phyloP scores from a whole-genome alignment of 2,329 filamentous ascomycete genomes.

The Ambrosiella cleistominuta region DNA sequence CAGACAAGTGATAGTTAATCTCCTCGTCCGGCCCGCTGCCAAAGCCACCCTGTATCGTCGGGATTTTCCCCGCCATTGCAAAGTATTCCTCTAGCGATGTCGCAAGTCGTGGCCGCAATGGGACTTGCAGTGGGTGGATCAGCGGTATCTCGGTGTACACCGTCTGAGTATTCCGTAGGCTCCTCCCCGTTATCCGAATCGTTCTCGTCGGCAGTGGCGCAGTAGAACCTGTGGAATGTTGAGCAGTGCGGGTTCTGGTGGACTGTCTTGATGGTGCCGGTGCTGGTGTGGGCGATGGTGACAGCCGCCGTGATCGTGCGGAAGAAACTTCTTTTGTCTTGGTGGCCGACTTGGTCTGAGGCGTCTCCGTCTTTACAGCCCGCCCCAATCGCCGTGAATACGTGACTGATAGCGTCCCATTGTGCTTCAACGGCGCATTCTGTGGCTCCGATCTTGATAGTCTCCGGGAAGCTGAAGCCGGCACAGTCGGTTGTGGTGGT shows the following conservation, averaged over 20 bases:
- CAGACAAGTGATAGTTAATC: slow-evolving; percentile 38
- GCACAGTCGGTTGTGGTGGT: not conserved
- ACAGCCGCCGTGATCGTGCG: slow-evolving; percentile 15
- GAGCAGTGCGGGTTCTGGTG: slow-evolving; percentile 19
- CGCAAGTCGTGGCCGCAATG: slow-evolving; percentile 34
- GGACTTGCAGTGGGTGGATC: slow-evolving; percentile 40
- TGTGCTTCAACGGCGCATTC: not conserved
- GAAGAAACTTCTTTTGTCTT: not conserved
- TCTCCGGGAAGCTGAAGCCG: not conserved
- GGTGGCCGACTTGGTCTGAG: not conserved
- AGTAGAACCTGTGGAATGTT: not conserved
- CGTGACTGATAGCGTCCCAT: not conserved
- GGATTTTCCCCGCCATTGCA: slow-evolving; percentile 29
- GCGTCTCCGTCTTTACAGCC: not conserved
- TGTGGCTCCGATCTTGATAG: not conserved
- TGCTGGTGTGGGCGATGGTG: slow-evolving; percentile 16
- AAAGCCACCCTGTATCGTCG: slow-evolving; percentile 41
- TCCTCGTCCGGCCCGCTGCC: slow-evolving; percentile 25
- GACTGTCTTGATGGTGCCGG: slow-evolving; percentile 24
- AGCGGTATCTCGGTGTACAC: slow-evolving; percentile 28
- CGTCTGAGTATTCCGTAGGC: slow-evolving; percentile 13
- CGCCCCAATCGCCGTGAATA: not conserved
- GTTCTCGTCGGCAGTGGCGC: not conserved
- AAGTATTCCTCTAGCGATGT: slow-evolving; percentile 42
- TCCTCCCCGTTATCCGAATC: slow-evolving; percentile 19